These are phyloP conservation scores for Blepharisma japonicum DNA, from an alignment of 73 alveolate species.

Conservation along the genomic window DNA sequence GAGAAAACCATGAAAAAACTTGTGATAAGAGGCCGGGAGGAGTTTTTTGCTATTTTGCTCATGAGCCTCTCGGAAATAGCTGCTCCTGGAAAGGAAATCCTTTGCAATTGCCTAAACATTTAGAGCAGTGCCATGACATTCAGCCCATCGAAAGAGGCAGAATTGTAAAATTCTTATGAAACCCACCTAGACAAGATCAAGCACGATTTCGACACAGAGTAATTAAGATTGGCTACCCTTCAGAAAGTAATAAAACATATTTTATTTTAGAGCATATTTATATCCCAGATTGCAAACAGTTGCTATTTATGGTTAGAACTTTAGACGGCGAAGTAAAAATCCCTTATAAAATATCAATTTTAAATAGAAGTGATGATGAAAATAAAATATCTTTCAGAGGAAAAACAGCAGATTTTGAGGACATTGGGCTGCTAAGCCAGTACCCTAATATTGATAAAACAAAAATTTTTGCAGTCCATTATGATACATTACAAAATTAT, in stretches of 20 bases:
- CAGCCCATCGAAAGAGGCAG: neutral
- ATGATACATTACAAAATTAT: neutral
- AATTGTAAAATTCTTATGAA: neutral
- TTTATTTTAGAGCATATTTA: neutral
- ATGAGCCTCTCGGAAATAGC: neutral
- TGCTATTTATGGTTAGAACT: neutral
- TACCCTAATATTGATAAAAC: neutral
- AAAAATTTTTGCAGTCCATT: neutral
- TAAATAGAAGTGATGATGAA: neutral
- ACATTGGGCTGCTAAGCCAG: neutral
- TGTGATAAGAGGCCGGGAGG: neutral
- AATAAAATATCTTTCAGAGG: neutral
- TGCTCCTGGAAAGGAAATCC: neutral
- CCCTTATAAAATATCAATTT: neutral
- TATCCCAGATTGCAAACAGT: neutral
- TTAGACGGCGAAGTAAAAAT: neutral
- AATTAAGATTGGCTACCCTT: neutral
- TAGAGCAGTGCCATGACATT: neutral
- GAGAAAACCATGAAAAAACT: slow-evolving; percentile 1
- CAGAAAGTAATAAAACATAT: neutral
- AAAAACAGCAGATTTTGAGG: neutral
- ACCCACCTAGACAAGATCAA: neutral
- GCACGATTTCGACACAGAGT: neutral
- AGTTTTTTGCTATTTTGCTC: neutral
- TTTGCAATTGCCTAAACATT: neutral